Evolutionary conservation across 805 yeast species (phyloP), one percentile per base, ranked within the genome.

Genomic region (Ogataea neopini): DNA sequence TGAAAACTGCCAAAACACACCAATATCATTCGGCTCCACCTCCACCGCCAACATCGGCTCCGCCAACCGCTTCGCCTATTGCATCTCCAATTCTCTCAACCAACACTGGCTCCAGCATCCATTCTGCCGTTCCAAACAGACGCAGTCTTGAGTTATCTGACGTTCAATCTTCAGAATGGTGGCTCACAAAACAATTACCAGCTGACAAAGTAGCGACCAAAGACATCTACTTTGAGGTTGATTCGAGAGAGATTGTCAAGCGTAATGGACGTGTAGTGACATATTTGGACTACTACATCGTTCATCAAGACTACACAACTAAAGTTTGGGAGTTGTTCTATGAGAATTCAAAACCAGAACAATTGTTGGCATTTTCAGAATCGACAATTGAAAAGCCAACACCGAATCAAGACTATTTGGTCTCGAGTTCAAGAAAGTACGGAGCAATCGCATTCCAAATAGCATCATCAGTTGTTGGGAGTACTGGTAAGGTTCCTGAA

Each of bases 221-320:
- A 35, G 86, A 83, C 17, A 61, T 83, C 25, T 70, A 79, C 14
- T 81, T 66, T 62, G 96, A 89, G 62, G 76, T 81, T 18, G 96
- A 89, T 47, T 78, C 80, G 22, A 70, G 75, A 48, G 59, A 61
- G 11, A 68, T 84, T 6, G 54, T 54, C 11, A 86, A 85, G 58
- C 77, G 96, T 54, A 79, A 80, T 10, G 79, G 79, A 19, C 69
- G 80, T 35, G 53, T 51, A 2, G 67, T 76, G 6, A 67, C 73
- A 4, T 71, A 77, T 52, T 74, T 85, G 45, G 90, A 85, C 53
- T 81, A 86, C 53, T 88, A 88, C 60, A 72, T 89, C 11, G 66
- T 90, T 34, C 84, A 81, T 64, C 81, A 78, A 50, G 95, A 88
- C 61, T 81, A 84, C 54, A 79, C 94, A 1, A 88, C 84, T 55